Evolutionary conservation across 805 yeast genomes (phyloP).

Genomic region (Metschnikowia arizonensis): DNA sequence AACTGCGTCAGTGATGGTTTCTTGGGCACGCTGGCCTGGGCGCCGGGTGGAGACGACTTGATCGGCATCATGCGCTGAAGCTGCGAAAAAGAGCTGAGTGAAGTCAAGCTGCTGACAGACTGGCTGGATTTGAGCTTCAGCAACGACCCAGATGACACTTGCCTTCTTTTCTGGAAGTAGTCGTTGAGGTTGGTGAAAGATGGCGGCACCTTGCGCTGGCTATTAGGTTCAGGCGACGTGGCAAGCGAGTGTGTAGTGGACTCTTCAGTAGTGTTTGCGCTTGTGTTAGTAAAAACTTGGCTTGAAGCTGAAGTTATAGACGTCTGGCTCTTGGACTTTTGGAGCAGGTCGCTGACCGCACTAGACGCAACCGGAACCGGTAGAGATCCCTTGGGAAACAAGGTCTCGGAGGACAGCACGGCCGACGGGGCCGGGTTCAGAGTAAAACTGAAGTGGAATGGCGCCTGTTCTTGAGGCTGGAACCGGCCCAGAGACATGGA

Average conservation of each 20-base stretch:
- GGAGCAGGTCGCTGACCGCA: constrained; percentile 8
- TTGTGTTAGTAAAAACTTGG: constrained; percentile 25
- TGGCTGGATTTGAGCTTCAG: constrained; percentile 22
- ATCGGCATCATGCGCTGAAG: constrained; percentile 45
- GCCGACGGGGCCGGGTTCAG: neutral
- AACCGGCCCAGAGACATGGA: neutral
- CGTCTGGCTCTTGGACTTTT: constrained; percentile 27
- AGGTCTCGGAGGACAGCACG: constrained; percentile 17
- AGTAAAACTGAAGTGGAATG: constrained; percentile 3
- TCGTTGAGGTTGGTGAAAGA: constrained; percentile 33
- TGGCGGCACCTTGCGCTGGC: constrained; percentile 16
- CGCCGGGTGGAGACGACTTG: constrained; percentile 18
- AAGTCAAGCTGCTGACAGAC: constrained; percentile 17
- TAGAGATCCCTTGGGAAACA: constrained; percentile 6
- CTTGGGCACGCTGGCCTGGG: constrained; percentile 17
- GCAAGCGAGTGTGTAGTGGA: constrained; percentile 27
- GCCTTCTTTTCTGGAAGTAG: constrained; percentile 26
- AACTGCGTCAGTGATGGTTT: constrained; percentile 31
- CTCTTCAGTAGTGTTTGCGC: constrained; percentile 24
- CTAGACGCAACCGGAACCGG: neutral
- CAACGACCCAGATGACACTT: constrained; percentile 19
- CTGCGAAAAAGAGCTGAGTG: constrained; percentile 15
- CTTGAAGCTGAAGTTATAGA: constrained; percentile 21
- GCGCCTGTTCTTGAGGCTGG: neutral
- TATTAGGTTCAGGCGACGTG: constrained; percentile 31